A percentile compares a stretch with the other conserved stretches of the same genome.
Evolutionary conservation across 805 yeast genomes (phyloP).

Genomic region (Metschnikowia cubensis): DNA sequence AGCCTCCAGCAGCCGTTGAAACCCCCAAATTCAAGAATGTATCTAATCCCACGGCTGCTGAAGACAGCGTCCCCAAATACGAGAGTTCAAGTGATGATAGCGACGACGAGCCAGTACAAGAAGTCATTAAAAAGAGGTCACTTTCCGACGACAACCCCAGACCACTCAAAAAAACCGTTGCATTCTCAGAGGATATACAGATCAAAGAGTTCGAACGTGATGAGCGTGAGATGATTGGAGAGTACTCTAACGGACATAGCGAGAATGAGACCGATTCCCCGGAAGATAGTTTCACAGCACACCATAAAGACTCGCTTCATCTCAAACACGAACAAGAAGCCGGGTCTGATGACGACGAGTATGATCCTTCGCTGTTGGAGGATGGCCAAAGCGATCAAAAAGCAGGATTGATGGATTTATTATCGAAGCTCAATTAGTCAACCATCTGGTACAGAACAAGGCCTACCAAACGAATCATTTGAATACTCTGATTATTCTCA

Average conservation of each 20-base stretch:
- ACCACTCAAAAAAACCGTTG: slow-evolving; percentile 29
- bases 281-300: slow-evolving; percentile 17
- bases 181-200: slow-evolving; percentile 40
- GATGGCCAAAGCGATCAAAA: slow-evolving; percentile 4
- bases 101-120: slow-evolving; percentile 14
- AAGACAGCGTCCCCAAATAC: slow-evolving; percentile 13
- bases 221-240: slow-evolving; percentile 22
- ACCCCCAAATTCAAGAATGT: background rate
- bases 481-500: too few species aligned
- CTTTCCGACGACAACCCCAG: slow-evolving; percentile 8
- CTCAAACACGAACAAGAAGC: slow-evolving; percentile 22
- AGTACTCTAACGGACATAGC: slow-evolving; percentile 14
- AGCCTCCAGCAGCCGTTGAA: background rate
- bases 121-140: background rate
- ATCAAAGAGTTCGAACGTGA: slow-evolving; percentile 40
- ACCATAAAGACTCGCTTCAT: slow-evolving; percentile 32
- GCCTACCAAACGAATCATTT: too few species aligned
- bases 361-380: slow-evolving; percentile 5
- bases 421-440: slow-evolving; percentile 14
- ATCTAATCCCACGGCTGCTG: background rate
- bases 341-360: slow-evolving; percentile 10
- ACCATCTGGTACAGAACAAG: background rate
- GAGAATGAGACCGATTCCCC: slow-evolving; percentile 13
- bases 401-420: slow-evolving; percentile 14
- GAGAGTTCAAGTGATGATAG: slow-evolving; percentile 15